These are phyloP conservation scores for Cryptosporidium sp. DNA, from an alignment of 169 alveolate genomes.

Conservation along the genomic window DNA sequence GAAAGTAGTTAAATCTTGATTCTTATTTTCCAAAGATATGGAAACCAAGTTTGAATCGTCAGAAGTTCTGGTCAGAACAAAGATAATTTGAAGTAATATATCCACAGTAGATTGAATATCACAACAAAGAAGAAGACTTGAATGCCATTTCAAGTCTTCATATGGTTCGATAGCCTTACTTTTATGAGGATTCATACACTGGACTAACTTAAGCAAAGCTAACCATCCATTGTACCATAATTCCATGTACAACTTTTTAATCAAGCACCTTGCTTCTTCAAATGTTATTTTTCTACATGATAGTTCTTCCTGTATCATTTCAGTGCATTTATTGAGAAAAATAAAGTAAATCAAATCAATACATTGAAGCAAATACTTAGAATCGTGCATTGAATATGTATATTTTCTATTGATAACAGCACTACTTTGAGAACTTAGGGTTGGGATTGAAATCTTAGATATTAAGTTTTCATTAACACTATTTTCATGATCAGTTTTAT, in stretches of 20 bases:
- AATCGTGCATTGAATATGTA: conserved; percentile 66
- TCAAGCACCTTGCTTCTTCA: background rate
- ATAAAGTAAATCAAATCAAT: conserved; percentile 25
- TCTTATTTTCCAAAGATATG: background rate
- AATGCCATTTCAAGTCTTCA: conserved; percentile 59
- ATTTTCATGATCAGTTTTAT: background rate
- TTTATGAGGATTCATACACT: conserved; percentile 46
- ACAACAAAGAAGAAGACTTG: conserved; percentile 56
- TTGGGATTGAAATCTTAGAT: background rate
- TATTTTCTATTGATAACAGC: conserved; percentile 23
- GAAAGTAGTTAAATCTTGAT: background rate
- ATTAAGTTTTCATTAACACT: background rate
- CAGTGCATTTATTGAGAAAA: conserved; percentile 25
- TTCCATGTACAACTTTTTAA: conserved; percentile 15
- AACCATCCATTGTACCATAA: conserved; percentile 67
- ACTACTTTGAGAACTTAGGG: conserved; percentile 3
- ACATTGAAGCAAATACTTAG: conserved; percentile 42
- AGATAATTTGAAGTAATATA: conserved; percentile 29
- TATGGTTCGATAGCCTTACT: background rate
- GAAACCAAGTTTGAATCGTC: background rate
- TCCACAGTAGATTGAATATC: conserved; percentile 66
- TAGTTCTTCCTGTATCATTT: conserved; percentile 6
- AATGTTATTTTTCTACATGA: background rate
- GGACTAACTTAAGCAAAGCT: conserved; percentile 26
- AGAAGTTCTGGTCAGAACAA: background rate